These are phyloP conservation scores for Pichia sp. DNA, from an alignment of 1,139 yeast genomes.

Conservation along the genomic window DNA sequence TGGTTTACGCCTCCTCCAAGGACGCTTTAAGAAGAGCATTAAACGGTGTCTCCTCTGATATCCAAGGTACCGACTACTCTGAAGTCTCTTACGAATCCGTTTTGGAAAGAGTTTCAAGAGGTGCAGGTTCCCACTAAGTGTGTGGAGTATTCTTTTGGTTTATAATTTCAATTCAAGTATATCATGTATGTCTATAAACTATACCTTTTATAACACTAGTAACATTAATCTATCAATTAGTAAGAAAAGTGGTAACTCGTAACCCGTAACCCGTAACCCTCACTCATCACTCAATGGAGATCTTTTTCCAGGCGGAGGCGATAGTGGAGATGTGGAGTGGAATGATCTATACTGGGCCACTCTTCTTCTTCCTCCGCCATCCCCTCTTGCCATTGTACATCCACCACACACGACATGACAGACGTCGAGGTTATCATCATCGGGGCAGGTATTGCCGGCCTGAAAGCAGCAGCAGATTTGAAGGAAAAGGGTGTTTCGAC, in stretches of 20 bases:
- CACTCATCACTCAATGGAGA: no score
- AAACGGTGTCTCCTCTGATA: constrained; percentile 90
- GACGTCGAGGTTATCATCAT: constrained; percentile 45
- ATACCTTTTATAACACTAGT: background rate
- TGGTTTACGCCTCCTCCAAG: constrained; percentile 97
- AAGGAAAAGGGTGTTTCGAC: constrained; percentile 43
- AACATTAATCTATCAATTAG: background rate
- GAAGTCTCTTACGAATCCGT: constrained; percentile 96
- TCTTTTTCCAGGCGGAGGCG: no score
- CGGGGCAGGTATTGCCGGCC: constrained; percentile 84
- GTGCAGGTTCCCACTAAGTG: constrained; percentile 60
- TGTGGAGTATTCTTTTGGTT: background rate
- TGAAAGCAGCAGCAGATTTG: constrained; percentile 68
- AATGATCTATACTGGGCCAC: no score
- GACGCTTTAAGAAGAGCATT: constrained; percentile 97
- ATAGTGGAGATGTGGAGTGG: no score
- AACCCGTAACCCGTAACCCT: no score
- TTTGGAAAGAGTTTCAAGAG: constrained; percentile 85
- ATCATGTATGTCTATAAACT: background rate
- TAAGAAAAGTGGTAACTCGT: no score
- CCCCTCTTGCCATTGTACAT: background rate
- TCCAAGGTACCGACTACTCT: constrained; percentile 97
- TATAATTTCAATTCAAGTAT: background rate
- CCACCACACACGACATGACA: background rate
- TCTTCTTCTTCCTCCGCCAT: background rate